Base-by-base conservation (phyloP, 129 eudicot genomes). In the Chrysanthemum makinoi region DNA sequence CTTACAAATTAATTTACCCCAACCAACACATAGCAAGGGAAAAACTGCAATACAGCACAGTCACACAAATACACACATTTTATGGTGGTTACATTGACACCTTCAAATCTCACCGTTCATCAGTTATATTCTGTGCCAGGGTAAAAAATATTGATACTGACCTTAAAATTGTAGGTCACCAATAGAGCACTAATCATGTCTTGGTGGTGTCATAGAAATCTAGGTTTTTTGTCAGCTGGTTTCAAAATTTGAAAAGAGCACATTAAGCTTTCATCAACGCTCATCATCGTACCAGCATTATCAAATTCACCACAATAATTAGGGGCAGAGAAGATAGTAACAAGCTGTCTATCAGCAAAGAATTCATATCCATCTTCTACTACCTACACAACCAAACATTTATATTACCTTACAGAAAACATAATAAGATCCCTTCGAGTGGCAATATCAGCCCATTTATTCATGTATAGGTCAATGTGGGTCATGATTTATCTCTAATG, bases 261-360 rank as follows among this genome's bases (percentile, higher is more conserved):
- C 95, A 88, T 88, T 43, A 88, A 67, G 79, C 88, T 88, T 77
- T 88, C 95, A 81, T 88, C 91, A 28, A 88, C 96, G 47, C 91
- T 88, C 96, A 88, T 88, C 96, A 88, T 83, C 19, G 96, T 89
- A 81, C 96, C 96, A 49, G 96, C 96, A 79, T 88, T 88, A 66
- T 88, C 91, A 77, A 88, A 88, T 74, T 88, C 96, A 26, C 96
- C 96, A 50, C 95, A 88, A 71, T 88, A 88, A 66, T 88, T 88
- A 0, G 95, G 95, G 49, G 96, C 96, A 30, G 96, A 88, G 72
- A 88, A 88, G 35, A 88, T 79, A 8, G 95, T 88, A 53, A 88
- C 95, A 61, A 88, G 91, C 75, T 88, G 95, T 64, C 91, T 82
- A 7, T 88, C 95, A 74, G 95, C 95, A 73, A 88, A 88, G 57